Percentiles rank a stretch among this genome's conserved stretches.
Conservation (phyloP, 371 early-diverging fungal species). For the Fennellomyces sp. region DNA sequence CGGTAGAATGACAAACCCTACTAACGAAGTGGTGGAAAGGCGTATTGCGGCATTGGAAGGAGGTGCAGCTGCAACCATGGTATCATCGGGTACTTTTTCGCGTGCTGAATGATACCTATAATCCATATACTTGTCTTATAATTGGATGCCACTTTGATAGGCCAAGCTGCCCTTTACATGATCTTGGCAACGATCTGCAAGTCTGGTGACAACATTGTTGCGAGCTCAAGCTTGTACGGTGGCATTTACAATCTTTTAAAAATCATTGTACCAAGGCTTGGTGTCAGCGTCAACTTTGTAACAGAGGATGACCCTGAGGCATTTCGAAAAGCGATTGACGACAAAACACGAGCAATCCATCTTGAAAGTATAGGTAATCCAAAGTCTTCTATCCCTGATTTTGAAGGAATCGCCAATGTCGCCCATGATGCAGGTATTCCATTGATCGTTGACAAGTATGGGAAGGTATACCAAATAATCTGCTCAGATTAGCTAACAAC, state of each 20-base stretch:
- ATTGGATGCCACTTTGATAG: conserved; percentile 56
- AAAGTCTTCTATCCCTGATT: conserved; percentile 81
- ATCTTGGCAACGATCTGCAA: conserved; percentile 75
- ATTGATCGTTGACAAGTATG: conserved; percentile 84
- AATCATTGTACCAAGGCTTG: conserved; percentile 78
- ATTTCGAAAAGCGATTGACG: conserved; percentile 77
- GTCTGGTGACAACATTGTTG: conserved; percentile 84
- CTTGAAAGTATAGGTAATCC: conserved; percentile 91
- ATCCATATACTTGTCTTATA: no score
- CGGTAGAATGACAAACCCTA: conserved; percentile 72
- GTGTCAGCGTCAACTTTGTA: conserved; percentile 79
- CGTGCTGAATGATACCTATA: conserved; percentile 13
- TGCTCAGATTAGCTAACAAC: no score
- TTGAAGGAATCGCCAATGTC: conserved; percentile 74
- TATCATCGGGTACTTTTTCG: conserved; percentile 58
- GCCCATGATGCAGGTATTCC: conserved; percentile 87
- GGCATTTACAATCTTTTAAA: conserved; percentile 92
- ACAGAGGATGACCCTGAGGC: conserved; percentile 67
- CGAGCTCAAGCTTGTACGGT: conserved; percentile 80
- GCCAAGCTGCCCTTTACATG: conserved; percentile 86
- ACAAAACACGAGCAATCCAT: conserved; percentile 84
- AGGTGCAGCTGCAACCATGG: conserved; percentile 65
- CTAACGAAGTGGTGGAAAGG: conserved; percentile 86
- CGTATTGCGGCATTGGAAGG: conserved; percentile 89
- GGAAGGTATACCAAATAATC: no score